Evolutionary conservation across 2,329 filamentous ascomycete genomes (phyloP), one percentile per base, ranked within the genome.

Genomic region (Sarocladiaceae sp.): DNA sequence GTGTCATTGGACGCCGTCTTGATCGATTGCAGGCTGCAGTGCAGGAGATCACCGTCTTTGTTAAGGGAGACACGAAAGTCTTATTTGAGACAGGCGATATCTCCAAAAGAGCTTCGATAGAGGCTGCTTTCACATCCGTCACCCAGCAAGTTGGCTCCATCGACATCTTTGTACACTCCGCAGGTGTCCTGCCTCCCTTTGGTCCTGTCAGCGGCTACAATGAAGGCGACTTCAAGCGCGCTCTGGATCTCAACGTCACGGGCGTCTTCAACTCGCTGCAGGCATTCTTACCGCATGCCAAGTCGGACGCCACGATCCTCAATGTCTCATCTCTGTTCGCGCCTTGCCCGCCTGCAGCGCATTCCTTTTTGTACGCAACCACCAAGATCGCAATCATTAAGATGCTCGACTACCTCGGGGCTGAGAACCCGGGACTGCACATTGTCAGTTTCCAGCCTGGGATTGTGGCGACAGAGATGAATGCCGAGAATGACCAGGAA

Each of bases 381-480:
- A 52, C 53, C 2, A 71, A 72, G 44, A 45, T 58, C 9, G 68
- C 63, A 0, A 49, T 49, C 1, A 32, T 53, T 3, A 64, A 65
- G 24, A 48, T 71, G 39, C 56, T 63, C 20, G 58, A 66, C 15
- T 61, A 57, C 23, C 46, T 68, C 2, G 54, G 53, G 1, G 53
- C 52, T 7, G 63, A 64, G 47, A 60, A 70, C 21, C 65, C 65
- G 0, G 50, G 57, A 0, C 24, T 70, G 0, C 54, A 59, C 12
- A 54, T 70, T n/a, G 59, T 63, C 12, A 57, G 55, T 35, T 51
- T 68, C 3, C 68, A 72, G 6, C 68, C 69, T 1, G 69, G 68
- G 1, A 55, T 66, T 2, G 53, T 70, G 3, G 57, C 53, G 4
- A 69, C 64, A 0, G 66, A 61, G 3, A 21, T 46, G 19, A 34